Evolutionary conservation across 1,139 yeast species (phyloP).

Genomic region (Protomyces macrosporus): DNA sequence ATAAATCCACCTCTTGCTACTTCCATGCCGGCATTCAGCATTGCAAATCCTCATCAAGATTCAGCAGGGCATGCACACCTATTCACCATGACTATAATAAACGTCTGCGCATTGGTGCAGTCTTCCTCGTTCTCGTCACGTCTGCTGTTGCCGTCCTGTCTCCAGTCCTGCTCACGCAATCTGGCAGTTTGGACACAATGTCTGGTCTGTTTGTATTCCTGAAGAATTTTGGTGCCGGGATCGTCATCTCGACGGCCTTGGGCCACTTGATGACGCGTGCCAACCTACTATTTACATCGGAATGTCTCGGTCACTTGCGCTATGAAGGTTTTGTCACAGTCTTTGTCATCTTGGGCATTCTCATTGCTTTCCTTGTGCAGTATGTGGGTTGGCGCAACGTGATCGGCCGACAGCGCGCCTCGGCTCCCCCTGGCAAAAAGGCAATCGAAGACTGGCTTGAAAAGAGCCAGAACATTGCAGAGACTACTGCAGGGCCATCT

Average conservation of each 20-base stretch:
- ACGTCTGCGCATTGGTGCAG: constrained; percentile 37
- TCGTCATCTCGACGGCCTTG: constrained; percentile 82
- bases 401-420: neutral
- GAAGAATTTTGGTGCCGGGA: constrained; percentile 88
- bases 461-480: too few relatives aligned
- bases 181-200: constrained; percentile 29
- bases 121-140: constrained; percentile 38
- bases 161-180: constrained; percentile 34
- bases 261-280: constrained; percentile 60
- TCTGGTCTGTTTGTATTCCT: constrained; percentile 59
- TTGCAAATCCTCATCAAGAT: constrained; percentile 34
- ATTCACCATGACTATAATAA: constrained; percentile 33
- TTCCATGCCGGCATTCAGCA: constrained; percentile 44
- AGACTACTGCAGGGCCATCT: too few relatives aligned
- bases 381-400: constrained; percentile 24
- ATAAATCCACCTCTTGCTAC: constrained; percentile 34
- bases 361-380: constrained; percentile 39
- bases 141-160: constrained; percentile 38
- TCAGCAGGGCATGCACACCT: neutral
- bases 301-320: constrained; percentile 35
- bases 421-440: too few relatives aligned
- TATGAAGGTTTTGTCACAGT: constrained; percentile 37
- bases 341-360: constrained; percentile 49
- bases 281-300: constrained; percentile 27
- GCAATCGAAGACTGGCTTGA: too few relatives aligned